Conservation (phyloP, 352 stramenopile species). For the Pythium chondricola region DNA sequence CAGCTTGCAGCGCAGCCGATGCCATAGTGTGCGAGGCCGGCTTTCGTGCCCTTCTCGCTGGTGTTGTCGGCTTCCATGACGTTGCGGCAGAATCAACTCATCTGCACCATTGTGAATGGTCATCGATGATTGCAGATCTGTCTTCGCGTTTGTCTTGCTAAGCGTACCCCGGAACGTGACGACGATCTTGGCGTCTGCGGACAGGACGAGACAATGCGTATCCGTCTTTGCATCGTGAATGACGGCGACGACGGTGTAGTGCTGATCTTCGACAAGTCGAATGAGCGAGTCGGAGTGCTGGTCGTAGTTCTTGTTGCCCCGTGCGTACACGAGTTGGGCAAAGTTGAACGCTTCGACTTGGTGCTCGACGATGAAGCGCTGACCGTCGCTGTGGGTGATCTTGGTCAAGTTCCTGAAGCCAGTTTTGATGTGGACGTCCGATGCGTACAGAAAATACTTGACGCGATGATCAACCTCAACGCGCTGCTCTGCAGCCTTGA, state of each 20-base stretch:
- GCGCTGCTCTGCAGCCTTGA: conserved; percentile 4
- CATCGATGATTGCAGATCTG: conserved; percentile 33
- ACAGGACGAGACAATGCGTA: conserved; percentile 33
- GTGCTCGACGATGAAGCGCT: conserved; percentile 32
- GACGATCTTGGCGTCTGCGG: conserved; percentile 23
- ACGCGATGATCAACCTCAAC: conserved; percentile 12
- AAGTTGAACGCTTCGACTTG: conserved; percentile 46
- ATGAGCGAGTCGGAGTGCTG: conserved; percentile 20
- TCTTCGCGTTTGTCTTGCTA: conserved; percentile 37
- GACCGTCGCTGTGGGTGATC: conserved; percentile 20
- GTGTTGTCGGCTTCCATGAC: background rate
- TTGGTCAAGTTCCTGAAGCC: conserved; percentile 21
- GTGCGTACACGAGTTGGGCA: conserved; percentile 33
- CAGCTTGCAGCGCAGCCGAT: conserved; percentile 25
- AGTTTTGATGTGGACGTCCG: conserved; percentile 29
- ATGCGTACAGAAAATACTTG: conserved; percentile 36
- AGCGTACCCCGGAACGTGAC: conserved; percentile 35
- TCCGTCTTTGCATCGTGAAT: conserved; percentile 31
- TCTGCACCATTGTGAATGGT: conserved; percentile 21
- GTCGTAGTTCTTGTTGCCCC: conserved; percentile 30
- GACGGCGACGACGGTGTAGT: conserved; percentile 24
- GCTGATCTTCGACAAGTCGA: conserved; percentile 19
- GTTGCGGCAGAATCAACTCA: conserved; percentile 19
- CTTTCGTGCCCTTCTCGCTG: background rate
- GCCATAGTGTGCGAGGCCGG: conserved; percentile 14